These are phyloP conservation scores for Diplodia sapinea DNA, from an alignment of 2,329 filamentous ascomycete genomes.

Conservation along the genomic window DNA sequence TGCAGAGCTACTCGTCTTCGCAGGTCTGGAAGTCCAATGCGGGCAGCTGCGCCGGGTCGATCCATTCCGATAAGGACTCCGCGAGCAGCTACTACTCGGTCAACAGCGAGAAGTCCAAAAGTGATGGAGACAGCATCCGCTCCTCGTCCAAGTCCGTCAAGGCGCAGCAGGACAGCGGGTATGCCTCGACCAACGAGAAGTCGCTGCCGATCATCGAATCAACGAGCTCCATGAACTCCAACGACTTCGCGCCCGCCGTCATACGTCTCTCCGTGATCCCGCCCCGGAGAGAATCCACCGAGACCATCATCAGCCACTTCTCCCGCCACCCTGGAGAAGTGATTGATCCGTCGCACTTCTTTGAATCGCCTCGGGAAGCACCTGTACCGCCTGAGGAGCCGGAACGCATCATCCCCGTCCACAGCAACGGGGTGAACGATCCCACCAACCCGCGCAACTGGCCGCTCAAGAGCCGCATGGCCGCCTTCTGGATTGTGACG, in stretches of 20 bases:
- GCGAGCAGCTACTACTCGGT: background rate
- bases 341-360: background rate
- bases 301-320: constrained; percentile 21
- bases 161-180: background rate
- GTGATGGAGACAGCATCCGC: background rate
- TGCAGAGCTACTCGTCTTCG: constrained; percentile 1
- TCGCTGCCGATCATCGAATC: background rate
- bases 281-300: background rate
- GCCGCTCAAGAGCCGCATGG: background rate
- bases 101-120: background rate
- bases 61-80: background rate
- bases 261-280: constrained; percentile 4
- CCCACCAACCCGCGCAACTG: constrained; percentile 27
- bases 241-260: background rate
- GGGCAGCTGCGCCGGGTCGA: background rate
- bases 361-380: background rate
- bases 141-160: background rate
- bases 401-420: constrained; percentile 18
- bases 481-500: constrained; percentile 9
- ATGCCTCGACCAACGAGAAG: constrained; percentile 1
- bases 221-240: background rate
- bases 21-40: constrained; percentile 6
- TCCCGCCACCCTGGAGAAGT: background rate
- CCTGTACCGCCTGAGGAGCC: background rate
- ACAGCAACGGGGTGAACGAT: constrained; percentile 12